These are phyloP conservation scores for Aphanomyces invadans DNA, from an alignment of 352 stramenopile species.

Conservation along the genomic window DNA sequence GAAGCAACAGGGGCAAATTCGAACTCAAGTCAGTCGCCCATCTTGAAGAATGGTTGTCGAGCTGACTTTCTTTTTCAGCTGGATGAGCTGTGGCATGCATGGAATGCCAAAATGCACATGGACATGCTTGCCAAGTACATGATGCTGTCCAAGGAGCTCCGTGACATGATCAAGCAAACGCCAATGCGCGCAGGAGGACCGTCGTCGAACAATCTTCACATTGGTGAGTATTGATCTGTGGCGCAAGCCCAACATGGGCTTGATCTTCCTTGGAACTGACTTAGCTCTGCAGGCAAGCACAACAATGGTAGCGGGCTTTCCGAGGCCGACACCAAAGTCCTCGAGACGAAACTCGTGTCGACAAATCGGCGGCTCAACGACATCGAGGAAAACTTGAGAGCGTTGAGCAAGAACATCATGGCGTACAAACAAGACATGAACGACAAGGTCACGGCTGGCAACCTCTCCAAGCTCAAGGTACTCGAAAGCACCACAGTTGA, in stretches of 20 bases:
- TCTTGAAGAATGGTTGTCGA: neutral
- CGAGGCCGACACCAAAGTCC: constrained; percentile 15
- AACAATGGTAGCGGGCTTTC: neutral
- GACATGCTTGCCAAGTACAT: constrained; percentile 12
- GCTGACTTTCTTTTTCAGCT: neutral
- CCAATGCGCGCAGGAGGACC: neutral
- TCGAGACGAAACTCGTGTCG: constrained; percentile 24
- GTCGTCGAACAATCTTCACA: too few relatives aligned
- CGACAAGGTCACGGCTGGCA: constrained; percentile 17
- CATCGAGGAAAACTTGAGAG: constrained; percentile 16
- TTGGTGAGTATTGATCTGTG: too few relatives aligned
- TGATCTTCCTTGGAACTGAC: too few relatives aligned
- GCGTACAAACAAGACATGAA: constrained; percentile 17
- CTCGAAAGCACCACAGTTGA: neutral
- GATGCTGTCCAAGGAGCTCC: constrained; percentile 15
- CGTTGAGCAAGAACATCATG: constrained; percentile 20
- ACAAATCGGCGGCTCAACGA: constrained; percentile 22
- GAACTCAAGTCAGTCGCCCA: constrained; percentile 11
- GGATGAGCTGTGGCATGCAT: constrained; percentile 16
- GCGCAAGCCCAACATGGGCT: too few relatives aligned
- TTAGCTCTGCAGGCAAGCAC: too few relatives aligned
- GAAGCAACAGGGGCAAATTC: neutral
- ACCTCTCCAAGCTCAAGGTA: constrained; percentile 23
- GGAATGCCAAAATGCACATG: constrained; percentile 22
- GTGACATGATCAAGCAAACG: constrained; percentile 2